Evolutionary conservation across 345 rosid genomes (phyloP).

Genomic region (Balakata baccata): DNA sequence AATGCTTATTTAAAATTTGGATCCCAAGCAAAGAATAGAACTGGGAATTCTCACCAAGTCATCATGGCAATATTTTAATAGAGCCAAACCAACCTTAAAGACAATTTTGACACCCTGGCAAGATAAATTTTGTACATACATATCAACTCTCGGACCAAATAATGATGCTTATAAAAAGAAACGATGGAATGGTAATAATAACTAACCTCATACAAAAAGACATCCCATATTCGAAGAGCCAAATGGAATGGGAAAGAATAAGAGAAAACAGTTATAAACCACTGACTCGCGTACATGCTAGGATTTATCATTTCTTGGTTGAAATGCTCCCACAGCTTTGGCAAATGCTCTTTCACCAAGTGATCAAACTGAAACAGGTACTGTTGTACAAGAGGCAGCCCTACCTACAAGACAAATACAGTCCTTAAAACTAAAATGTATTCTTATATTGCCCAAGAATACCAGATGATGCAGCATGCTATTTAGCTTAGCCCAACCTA

Average conservation of each 20-base stretch:
- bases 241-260: conserved; percentile 90
- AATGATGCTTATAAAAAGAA: neutral
- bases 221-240: conserved; percentile 98
- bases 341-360: conserved; percentile 75
- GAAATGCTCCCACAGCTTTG: conserved; percentile 90
- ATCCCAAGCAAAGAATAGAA: conserved; percentile 9
- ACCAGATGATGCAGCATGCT: neutral
- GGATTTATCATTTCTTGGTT: conserved; percentile 88
- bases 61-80: conserved; percentile 70
- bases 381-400: conserved; percentile 92
- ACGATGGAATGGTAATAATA: neutral
- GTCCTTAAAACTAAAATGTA: neutral
- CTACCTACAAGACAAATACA: conserved; percentile 46
- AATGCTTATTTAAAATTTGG: neutral
- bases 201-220: conserved; percentile 86
- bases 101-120: conserved; percentile 90
- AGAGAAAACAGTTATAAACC: conserved; percentile 96
- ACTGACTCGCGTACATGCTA: conserved; percentile 98
- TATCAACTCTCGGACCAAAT: conserved; percentile 3
- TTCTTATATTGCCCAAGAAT: neutral
- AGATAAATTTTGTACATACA: neutral
- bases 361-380: conserved; percentile 74
- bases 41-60: conserved; percentile 57
- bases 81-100: conserved; percentile 91
- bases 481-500: conserved; percentile 61